phyloP scores from a whole-genome alignment of 2,329 filamentous ascomycete species.

The Thelonectria discophora region DNA sequence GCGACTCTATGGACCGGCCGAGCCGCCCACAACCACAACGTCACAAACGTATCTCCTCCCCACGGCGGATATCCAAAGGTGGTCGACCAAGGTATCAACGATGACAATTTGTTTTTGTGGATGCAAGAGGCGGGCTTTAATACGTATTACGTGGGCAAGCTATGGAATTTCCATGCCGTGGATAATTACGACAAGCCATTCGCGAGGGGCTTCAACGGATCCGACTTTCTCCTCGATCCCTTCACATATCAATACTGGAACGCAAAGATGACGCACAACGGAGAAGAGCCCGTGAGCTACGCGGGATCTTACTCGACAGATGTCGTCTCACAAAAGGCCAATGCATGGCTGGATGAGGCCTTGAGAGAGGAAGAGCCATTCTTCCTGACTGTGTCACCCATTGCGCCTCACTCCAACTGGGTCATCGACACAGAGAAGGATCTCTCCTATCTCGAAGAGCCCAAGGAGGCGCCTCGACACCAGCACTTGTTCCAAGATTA shows the following conservation, averaged over 20 bases:
- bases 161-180: slow-evolving; percentile 70
- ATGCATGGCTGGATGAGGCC: slow-evolving; percentile 45
- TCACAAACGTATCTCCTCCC: no score
- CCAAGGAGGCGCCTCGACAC: no score
- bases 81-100: slow-evolving; percentile 67
- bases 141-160: slow-evolving; percentile 75
- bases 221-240: slow-evolving; percentile 18
- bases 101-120: slow-evolving; percentile 69
- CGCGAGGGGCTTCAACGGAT: slow-evolving; percentile 14
- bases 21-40: no score
- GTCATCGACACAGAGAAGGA: no score
- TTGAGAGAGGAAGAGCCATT: neutral
- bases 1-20: no score
- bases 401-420: neutral
- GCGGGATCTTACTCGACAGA: slow-evolving; percentile 64
- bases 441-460: no score
- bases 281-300: slow-evolving; percentile 52
- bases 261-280: slow-evolving; percentile 69
- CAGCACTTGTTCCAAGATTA: no score
- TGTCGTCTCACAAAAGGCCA: slow-evolving; percentile 59
- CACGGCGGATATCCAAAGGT: slow-evolving; percentile 63
- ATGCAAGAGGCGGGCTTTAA: slow-evolving; percentile 72
- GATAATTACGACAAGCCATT: slow-evolving; percentile 62
- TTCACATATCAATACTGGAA: slow-evolving; percentile 75
- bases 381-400: neutral